Evolutionary conservation across 192 early-diverging fungal genomes (phyloP).

Genomic region (Phycomyces nitens): DNA sequence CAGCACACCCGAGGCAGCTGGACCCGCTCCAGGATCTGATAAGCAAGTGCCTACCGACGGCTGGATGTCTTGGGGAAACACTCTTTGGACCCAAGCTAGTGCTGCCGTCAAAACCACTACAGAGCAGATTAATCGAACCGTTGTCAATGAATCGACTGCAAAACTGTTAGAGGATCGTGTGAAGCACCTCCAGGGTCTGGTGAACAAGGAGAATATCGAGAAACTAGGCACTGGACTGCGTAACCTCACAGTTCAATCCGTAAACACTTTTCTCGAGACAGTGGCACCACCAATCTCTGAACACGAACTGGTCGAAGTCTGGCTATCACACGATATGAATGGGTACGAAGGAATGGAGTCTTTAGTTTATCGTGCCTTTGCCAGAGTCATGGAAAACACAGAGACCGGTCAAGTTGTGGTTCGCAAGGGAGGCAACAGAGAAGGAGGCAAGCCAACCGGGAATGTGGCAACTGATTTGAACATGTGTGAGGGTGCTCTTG

Average conservation of each 20-base stretch:
- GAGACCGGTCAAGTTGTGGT: conserved; percentile 57
- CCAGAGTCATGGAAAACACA: conserved; percentile 57
- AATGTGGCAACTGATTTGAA: conserved; percentile 41
- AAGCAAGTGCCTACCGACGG: background rate
- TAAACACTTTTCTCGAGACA: conserved; percentile 51
- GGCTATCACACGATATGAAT: conserved; percentile 54
- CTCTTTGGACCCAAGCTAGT: conserved; percentile 48
- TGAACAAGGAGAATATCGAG: conserved; percentile 57
- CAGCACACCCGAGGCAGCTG: background rate
- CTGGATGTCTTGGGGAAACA: conserved; percentile 46
- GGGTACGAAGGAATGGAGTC: conserved; percentile 53
- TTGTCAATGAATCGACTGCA: conserved; percentile 43
- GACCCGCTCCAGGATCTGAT: background rate
- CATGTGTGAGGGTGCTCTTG: conserved; percentile 52
- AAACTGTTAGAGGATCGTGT: conserved; percentile 48
- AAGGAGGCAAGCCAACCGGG: conserved; percentile 19
- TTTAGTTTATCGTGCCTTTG: conserved; percentile 51
- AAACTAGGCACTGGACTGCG: conserved; percentile 53
- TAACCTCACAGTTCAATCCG: conserved; percentile 41
- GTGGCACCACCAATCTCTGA: conserved; percentile 59
- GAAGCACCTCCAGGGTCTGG: conserved; percentile 39
- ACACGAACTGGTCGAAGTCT: conserved; percentile 58
- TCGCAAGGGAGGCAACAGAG: conserved; percentile 34
- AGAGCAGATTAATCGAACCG: conserved; percentile 50
- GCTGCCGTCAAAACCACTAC: conserved; percentile 57